A percentile compares a stretch with the other conserved stretches of the same genome.
Conservation (phyloP, 345 rosid species). For the Gossypium arboreum region DNA sequence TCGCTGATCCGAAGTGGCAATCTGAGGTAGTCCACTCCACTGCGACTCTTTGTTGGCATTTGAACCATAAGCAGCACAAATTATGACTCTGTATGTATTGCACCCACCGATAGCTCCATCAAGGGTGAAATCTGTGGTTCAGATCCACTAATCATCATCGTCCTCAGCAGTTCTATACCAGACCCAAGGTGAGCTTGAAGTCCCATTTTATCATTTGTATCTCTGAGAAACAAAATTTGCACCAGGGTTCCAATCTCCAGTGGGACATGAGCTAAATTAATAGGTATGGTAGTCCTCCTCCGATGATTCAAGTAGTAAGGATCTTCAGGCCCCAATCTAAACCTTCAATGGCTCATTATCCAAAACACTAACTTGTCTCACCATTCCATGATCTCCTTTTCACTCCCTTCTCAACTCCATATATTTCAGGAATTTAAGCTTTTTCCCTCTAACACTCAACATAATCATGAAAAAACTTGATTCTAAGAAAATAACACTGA, state of each 20-base stretch:
- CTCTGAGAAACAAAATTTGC: conserved; percentile 63
- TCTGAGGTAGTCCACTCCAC: conserved; percentile 26
- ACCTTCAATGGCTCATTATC: conserved; percentile 44
- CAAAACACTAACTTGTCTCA: conserved; percentile 59
- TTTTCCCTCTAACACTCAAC: background rate
- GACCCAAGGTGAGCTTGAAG: conserved; percentile 60
- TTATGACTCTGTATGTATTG: conserved; percentile 48
- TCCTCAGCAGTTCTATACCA: conserved; percentile 88
- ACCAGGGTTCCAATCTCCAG: conserved; percentile 67
- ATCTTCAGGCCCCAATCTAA: conserved; percentile 65
- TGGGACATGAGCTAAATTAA: conserved; percentile 45
- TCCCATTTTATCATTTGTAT: conserved; percentile 55
- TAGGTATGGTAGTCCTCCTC: conserved; percentile 52
- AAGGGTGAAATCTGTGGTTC: conserved; percentile 71
- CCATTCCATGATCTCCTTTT: conserved; percentile 35
- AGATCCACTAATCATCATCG: conserved; percentile 96
- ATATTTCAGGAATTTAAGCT: conserved; percentile 1
- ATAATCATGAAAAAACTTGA: background rate
- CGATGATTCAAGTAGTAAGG: conserved; percentile 55
- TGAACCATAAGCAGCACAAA: conserved; percentile 55
- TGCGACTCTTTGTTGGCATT: conserved; percentile 51
- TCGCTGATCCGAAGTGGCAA: conserved; percentile 36
- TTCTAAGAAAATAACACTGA: too few species aligned
- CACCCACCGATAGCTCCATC: conserved; percentile 72
- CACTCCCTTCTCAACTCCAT: conserved; percentile 38